Percentiles rank a stretch among this genome's conserved stretches.
Evolutionary conservation across 2,329 filamentous ascomycete genomes (phyloP).

Genomic region (Verticillium nubilum): DNA sequence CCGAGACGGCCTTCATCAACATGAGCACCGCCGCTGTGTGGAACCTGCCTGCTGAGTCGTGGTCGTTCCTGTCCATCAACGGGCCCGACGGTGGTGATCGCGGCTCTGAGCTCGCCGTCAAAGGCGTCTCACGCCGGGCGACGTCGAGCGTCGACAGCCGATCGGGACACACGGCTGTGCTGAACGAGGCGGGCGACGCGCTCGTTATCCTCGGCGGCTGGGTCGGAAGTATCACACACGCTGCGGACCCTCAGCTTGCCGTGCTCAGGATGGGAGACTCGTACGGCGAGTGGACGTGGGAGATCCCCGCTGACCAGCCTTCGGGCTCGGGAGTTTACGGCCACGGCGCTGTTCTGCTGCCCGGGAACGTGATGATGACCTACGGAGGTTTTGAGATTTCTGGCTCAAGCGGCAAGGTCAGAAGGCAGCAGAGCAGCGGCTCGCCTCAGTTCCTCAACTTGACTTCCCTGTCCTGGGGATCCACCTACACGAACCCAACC

Average conservation of each 20-base stretch:
- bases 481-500: conserved; percentile 42
- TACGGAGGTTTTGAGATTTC: conserved; percentile 56
- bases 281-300: conserved; percentile 73
- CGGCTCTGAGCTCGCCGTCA: conserved; percentile 46
- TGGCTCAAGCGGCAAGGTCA: conserved; percentile 21
- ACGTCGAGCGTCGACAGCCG: conserved; percentile 60
- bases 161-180: conserved; percentile 81
- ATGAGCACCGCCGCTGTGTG: conserved; percentile 89
- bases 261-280: conserved; percentile 70
- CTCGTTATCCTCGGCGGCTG: conserved; percentile 83
- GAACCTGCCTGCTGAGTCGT: conserved; percentile 78
- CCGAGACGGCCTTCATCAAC: conserved; percentile 78
- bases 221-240: conserved; percentile 73
- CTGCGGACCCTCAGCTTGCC: conserved; percentile 77
- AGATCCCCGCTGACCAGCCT: conserved; percentile 48
- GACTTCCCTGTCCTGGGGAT: conserved; percentile 48
- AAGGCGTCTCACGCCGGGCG: conserved; percentile 22
- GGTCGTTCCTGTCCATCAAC: conserved; percentile 73
- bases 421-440: conserved; percentile 24
- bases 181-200: conserved; percentile 72
- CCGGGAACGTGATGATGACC: conserved; percentile 64
- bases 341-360: conserved; percentile 57
- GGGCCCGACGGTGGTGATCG: conserved; percentile 23
- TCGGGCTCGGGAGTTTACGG: conserved; percentile 48
- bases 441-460: conserved; percentile 48